A percentile compares a stretch with the other conserved stretches of the same genome.
Evolutionary conservation across 306 rosid genomes (phyloP).

Genomic region (Glycine tomentella): DNA sequence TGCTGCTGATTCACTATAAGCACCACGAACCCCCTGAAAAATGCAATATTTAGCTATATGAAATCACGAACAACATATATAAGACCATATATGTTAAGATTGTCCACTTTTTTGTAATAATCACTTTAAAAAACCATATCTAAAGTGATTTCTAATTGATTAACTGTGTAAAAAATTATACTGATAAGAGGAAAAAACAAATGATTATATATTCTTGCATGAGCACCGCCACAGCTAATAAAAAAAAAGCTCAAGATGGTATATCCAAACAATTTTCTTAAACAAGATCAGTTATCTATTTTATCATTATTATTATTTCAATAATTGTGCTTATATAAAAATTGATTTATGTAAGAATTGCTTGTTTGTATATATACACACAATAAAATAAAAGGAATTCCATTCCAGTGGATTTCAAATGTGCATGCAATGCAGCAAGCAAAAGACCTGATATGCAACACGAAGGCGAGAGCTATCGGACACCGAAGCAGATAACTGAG

Average conservation of each 20-base stretch:
- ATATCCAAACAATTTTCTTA: neutral
- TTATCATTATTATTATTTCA: neutral
- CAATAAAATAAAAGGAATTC: too few relatives aligned
- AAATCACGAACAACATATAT: neutral
- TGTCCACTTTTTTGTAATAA: neutral
- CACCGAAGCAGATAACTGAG: slow-evolving; percentile 55
- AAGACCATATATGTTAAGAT: neutral
- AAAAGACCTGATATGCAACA: slow-evolving; percentile 89
- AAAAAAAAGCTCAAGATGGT: neutral
- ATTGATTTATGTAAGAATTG: neutral
- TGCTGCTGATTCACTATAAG: slow-evolving; percentile 92
- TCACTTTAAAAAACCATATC: neutral
- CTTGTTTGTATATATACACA: too few relatives aligned
- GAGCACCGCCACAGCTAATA: neutral
- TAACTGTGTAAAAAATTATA: too few relatives aligned
- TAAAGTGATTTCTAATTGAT: neutral
- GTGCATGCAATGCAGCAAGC: neutral
- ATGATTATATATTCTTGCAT: neutral
- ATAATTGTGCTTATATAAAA: neutral
- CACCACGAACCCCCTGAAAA: slow-evolving; percentile 89
- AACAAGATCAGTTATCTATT: neutral
- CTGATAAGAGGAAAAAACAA: neutral
- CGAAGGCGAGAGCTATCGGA: slow-evolving; percentile 77
- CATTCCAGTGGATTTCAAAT: too few relatives aligned
- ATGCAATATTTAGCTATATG: slow-evolving; percentile 28